A percentile compares a stretch with the other conserved stretches of the same genome.
These are phyloP conservation scores for Rhizophagus prolifer DNA, from an alignment of 192 early-diverging fungal genomes.

Conservation along the genomic window DNA sequence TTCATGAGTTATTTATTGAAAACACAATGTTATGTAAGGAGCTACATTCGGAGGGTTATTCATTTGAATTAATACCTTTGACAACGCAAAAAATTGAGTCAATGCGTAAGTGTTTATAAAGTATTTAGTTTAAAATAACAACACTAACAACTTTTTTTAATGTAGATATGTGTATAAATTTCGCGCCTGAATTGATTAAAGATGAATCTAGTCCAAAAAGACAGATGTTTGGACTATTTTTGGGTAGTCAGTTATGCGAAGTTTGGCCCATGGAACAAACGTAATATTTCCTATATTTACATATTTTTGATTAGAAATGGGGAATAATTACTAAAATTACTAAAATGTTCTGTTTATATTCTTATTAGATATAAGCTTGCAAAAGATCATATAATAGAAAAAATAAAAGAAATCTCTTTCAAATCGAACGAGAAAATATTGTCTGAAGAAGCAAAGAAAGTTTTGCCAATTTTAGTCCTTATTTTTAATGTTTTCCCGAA, in stretches of 20 bases:
- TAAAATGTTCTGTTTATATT: neutral
- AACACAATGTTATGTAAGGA: conserved; percentile 54
- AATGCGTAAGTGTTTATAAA: conserved; percentile 46
- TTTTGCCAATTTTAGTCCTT: neutral
- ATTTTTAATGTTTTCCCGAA: neutral
- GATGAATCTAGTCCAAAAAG: conserved; percentile 14
- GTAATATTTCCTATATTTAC: neutral
- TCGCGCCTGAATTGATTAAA: neutral
- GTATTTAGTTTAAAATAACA: too few relatives aligned
- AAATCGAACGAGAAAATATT: neutral
- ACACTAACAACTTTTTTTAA: neutral
- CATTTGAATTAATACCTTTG: conserved; percentile 46
- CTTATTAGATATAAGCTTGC: conserved; percentile 7
- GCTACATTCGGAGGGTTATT: conserved; percentile 64
- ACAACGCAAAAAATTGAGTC: conserved; percentile 64
- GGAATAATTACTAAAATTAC: too few relatives aligned
- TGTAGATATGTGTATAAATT: conserved; percentile 9
- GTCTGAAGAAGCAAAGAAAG: neutral
- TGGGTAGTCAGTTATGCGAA: conserved; percentile 11
- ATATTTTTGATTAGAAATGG: neutral
- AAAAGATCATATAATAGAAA: neutral
- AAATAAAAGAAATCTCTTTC: neutral
- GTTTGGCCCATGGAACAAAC: conserved; percentile 24
- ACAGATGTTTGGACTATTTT: conserved; percentile 8
- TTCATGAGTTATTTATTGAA: conserved; percentile 63